phyloP scores from a whole-genome alignment of 352 stramenopile genomes.

The Phytopythium montanum region DNA sequence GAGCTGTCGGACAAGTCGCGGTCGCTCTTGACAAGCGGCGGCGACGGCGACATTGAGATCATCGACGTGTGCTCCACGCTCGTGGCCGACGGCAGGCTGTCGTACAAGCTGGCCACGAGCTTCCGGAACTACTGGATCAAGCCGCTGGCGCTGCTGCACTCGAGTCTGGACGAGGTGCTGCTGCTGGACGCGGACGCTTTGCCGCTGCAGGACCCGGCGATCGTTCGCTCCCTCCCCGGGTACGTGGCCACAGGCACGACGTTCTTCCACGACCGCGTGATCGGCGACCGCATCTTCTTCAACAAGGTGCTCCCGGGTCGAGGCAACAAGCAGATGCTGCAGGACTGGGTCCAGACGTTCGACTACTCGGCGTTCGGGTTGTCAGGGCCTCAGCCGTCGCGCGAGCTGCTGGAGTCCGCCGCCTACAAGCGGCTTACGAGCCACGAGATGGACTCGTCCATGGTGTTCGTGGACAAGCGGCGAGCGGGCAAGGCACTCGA shows the following conservation, averaged over 20 bases:
- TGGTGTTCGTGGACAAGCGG: constrained; percentile 66
- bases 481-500: constrained; percentile 38
- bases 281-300: constrained; percentile 43
- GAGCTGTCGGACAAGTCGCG: constrained; percentile 34
- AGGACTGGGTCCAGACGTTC: constrained; percentile 47
- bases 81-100: constrained; percentile 18
- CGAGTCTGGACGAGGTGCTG: constrained; percentile 42
- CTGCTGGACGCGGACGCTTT: constrained; percentile 48
- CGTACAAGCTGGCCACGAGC: constrained; percentile 19
- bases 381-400: constrained; percentile 13
- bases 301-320: constrained; percentile 25
- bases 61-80: constrained; percentile 40
- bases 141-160: constrained; percentile 39
- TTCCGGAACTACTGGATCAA: constrained; percentile 53
- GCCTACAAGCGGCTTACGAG: constrained; percentile 37
- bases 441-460: constrained; percentile 72
- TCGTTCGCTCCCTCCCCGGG: constrained; percentile 20
- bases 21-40: constrained; percentile 24
- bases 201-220: constrained; percentile 29
- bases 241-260: constrained; percentile 39
- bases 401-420: constrained; percentile 35
- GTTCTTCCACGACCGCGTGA: constrained; percentile 25
- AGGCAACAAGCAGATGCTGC: constrained; percentile 31
- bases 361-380: constrained; percentile 47
- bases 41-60: constrained; percentile 38